These are phyloP conservation scores for Anisodus tanguticus DNA, from an alignment of 257 asterid genomes.

Conservation along the genomic window DNA sequence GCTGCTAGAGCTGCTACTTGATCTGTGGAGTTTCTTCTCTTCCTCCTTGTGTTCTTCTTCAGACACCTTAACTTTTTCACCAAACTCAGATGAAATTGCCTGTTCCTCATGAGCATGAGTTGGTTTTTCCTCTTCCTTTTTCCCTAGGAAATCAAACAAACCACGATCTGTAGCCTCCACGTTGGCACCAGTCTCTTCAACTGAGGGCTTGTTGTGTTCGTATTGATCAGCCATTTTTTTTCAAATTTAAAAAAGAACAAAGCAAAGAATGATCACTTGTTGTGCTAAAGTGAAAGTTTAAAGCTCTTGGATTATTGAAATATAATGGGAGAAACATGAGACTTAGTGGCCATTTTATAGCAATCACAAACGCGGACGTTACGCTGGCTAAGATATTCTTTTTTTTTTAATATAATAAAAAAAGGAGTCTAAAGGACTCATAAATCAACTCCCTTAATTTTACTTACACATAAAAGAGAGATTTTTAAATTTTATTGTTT, in stretches of 20 bases:
- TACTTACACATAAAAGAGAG: too few species aligned
- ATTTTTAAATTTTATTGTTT: too few species aligned
- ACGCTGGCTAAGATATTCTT: conserved; percentile 43
- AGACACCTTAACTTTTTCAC: conserved; percentile 57
- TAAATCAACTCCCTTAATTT: too few species aligned
- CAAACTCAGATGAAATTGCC: conserved; percentile 51
- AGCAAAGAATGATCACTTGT: conserved; percentile 5
- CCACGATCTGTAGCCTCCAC: conserved; percentile 67
- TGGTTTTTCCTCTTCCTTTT: conserved; percentile 57
- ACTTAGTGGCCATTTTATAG: conserved; percentile 48
- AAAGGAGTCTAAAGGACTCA: conserved; percentile 21
- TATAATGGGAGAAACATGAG: not conserved
- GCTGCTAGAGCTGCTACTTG: conserved; percentile 65
- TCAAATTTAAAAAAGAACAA: not conserved
- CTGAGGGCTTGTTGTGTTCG: conserved; percentile 38
- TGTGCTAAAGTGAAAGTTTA: not conserved
- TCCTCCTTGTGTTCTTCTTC: conserved; percentile 42
- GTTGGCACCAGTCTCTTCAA: conserved; percentile 39
- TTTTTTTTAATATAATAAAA: conserved; percentile 14
- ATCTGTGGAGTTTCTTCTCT: conserved; percentile 61
- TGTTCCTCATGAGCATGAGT: conserved; percentile 42
- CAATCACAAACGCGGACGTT: conserved; percentile 47
- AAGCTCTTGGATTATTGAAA: not conserved
- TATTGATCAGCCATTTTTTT: conserved; percentile 60
- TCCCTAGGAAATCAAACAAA: conserved; percentile 55